These are phyloP conservation scores for Avena insularis DNA, from an alignment of 176 grass and related monocot species.

Conservation along the genomic window DNA sequence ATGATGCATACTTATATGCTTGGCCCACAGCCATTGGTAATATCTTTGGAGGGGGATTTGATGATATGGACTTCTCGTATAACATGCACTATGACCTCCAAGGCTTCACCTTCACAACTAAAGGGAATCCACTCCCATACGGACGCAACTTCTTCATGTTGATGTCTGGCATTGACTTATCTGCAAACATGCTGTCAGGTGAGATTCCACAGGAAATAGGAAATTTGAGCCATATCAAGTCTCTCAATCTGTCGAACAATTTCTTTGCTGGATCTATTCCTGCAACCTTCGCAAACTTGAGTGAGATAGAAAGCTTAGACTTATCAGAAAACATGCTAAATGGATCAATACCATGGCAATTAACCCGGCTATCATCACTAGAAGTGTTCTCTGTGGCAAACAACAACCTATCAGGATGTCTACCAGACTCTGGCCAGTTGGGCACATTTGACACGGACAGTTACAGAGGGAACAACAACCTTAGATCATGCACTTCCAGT, in stretches of 20 bases:
- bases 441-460: not conserved
- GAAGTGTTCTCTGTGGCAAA: conserved; percentile 43
- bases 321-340: conserved; percentile 39
- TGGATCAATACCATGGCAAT: conserved; percentile 28
- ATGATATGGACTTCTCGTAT: not conserved
- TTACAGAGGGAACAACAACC: conserved; percentile 31
- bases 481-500: not conserved
- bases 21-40: not conserved
- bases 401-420: conserved; percentile 49
- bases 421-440: conserved; percentile 27
- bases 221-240: conserved; percentile 8
- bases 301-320: conserved; percentile 43
- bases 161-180: conserved; percentile 35
- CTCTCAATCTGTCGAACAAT: conserved; percentile 41
- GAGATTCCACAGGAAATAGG: conserved; percentile 37
- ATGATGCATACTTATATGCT: not conserved
- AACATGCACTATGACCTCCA: not conserved
- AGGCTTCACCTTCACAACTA: conserved; percentile 17
- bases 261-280: conserved; percentile 32
- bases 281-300: conserved; percentile 6
- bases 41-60: too few relatives aligned
- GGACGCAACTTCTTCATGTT: not conserved
- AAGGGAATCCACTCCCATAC: not conserved
- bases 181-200: conserved; percentile 32
- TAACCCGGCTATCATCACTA: not conserved